These are phyloP conservation scores for Annona squamosa DNA, from an alignment of 164 flowering plant species.

Conservation along the genomic window DNA sequence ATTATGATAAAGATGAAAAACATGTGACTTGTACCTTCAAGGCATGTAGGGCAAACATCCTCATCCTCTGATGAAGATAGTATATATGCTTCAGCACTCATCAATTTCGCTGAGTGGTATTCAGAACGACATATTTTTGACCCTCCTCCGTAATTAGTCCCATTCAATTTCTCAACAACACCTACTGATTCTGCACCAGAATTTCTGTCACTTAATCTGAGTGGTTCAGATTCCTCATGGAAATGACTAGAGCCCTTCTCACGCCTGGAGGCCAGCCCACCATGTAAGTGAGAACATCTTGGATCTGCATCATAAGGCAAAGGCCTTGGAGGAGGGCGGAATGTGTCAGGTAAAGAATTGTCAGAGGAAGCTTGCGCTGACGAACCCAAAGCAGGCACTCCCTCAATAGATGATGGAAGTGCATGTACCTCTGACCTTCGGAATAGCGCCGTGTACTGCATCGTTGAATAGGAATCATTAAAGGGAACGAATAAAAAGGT, in stretches of 20 bases:
- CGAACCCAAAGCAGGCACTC: constrained; percentile 50
- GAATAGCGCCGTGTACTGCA: constrained; percentile 69
- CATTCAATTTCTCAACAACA: constrained; percentile 54
- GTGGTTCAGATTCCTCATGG: constrained; percentile 76
- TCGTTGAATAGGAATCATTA: not conserved
- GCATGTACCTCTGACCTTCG: constrained; percentile 57
- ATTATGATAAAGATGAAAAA: not conserved
- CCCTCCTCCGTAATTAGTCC: constrained; percentile 43
- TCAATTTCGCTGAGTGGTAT: constrained; percentile 34
- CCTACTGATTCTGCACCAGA: constrained; percentile 35
- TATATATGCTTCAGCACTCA: constrained; percentile 34
- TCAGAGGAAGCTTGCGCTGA: constrained; percentile 25
- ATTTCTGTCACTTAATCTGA: constrained; percentile 43
- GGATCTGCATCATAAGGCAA: constrained; percentile 91
- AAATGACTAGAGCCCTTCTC: constrained; percentile 90
- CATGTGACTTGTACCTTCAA: constrained; percentile 56
- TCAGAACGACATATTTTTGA: constrained; percentile 42
- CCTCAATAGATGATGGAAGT: constrained; percentile 55
- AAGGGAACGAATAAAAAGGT: no score
- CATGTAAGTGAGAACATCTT: constrained; percentile 54
- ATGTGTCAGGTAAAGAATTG: constrained; percentile 56
- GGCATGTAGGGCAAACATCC: constrained; percentile 98
- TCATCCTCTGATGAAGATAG: constrained; percentile 82
- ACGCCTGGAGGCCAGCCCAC: constrained; percentile 59
- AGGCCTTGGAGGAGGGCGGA: constrained; percentile 87